Percentiles rank a stretch among this genome's conserved stretches.
phyloP scores from a whole-genome alignment of 306 rosid species.

The Vigna hirtella region DNA sequence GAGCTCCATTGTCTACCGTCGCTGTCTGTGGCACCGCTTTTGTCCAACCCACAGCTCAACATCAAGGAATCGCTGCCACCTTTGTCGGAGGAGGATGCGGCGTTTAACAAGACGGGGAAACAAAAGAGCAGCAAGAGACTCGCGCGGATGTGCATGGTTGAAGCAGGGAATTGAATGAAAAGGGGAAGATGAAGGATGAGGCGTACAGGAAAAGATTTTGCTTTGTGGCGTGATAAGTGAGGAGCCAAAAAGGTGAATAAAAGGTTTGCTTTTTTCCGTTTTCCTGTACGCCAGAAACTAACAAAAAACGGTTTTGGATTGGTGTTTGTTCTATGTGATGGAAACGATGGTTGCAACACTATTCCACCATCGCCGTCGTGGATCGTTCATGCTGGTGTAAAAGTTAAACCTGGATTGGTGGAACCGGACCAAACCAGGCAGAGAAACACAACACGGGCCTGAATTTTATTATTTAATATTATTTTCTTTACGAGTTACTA shows the following conservation, averaged over 20 bases:
- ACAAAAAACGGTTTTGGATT: background rate
- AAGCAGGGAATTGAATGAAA: background rate
- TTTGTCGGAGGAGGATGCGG: constrained; percentile 3
- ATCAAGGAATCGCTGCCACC: constrained; percentile 13
- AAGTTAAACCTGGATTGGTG: constrained; percentile 48
- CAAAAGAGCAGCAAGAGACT: background rate
- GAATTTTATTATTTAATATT: background rate
- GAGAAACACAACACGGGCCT: background rate
- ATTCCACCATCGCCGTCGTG: background rate
- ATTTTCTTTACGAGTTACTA: background rate
- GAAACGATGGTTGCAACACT: background rate
- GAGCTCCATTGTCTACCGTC: constrained; percentile 57
- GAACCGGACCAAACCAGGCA: constrained; percentile 51
- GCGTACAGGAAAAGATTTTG: constrained; percentile 51
- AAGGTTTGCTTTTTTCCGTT: background rate
- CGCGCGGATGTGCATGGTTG: constrained; percentile 2
- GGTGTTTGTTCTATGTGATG: background rate
- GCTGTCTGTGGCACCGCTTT: constrained; percentile 50
- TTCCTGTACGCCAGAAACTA: constrained; percentile 30
- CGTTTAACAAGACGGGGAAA: constrained; percentile 26
- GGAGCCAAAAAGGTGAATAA: background rate
- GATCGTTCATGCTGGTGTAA: constrained; percentile 2
- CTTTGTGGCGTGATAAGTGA: background rate
- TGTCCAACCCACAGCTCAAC: constrained; percentile 49
- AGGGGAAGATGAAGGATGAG: background rate